A percentile compares a stretch with the other conserved stretches of the same genome.
These are phyloP conservation scores for Gastrolobium villosum DNA, from an alignment of 306 rosid species.

Conservation along the genomic window DNA sequence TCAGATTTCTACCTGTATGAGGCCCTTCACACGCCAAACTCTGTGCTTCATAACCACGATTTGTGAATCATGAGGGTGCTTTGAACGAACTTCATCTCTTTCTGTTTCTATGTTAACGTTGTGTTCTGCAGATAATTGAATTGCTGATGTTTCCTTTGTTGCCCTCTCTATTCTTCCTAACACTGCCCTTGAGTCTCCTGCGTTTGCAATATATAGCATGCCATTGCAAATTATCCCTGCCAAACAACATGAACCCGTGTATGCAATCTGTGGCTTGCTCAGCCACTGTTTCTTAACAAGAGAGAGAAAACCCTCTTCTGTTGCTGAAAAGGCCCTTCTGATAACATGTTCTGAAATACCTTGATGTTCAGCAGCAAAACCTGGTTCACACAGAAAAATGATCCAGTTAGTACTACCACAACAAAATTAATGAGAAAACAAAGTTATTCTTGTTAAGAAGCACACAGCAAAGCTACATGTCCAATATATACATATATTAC, in stretches of 20 bases:
- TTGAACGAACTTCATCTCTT: constrained; percentile 67
- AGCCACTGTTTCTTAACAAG: constrained; percentile 78
- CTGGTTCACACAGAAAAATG: constrained; percentile 53
- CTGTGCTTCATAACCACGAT: constrained; percentile 74
- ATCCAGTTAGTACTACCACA: neutral
- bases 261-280: constrained; percentile 72
- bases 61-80: constrained; percentile 76
- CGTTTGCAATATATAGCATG: constrained; percentile 71
- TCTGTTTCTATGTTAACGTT: constrained; percentile 76
- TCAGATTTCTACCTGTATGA: constrained; percentile 71
- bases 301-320: constrained; percentile 81
- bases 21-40: constrained; percentile 94
- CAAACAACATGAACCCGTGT: constrained; percentile 82
- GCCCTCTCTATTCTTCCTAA: constrained; percentile 73
- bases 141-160: constrained; percentile 68
- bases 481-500: neutral
- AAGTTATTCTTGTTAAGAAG: constrained; percentile 5
- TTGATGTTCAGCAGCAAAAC: constrained; percentile 63
- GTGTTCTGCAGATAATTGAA: constrained; percentile 84
- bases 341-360: constrained; percentile 73
- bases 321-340: constrained; percentile 68
- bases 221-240: constrained; percentile 80
- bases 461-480: neutral
- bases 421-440: neutral
- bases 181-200: constrained; percentile 81